Percentiles rank a stretch among this genome's conserved stretches.
Conservation (phyloP, 129 eudicot genomes). For the Lactuca saligna region DNA sequence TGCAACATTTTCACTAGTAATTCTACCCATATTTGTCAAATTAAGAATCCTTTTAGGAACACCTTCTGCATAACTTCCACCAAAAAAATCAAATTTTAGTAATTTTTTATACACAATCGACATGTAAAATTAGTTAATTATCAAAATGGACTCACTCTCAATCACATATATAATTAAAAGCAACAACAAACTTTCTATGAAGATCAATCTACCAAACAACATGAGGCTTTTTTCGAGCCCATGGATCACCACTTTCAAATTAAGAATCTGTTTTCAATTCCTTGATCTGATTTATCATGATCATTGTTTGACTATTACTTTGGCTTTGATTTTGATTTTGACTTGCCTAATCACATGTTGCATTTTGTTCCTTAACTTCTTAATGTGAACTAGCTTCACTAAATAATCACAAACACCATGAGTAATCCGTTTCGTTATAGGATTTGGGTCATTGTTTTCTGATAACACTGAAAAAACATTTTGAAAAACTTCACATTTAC, state of each 20-base stretch:
- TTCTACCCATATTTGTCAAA: conserved; percentile 88
- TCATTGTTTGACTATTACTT: conserved; percentile 53
- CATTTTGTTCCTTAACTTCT: conserved; percentile 86
- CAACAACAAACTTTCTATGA: conserved; percentile 85
- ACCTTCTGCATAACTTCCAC: background rate
- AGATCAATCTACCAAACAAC: conserved; percentile 94
- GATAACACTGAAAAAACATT: conserved; percentile 67
- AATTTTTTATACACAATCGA: background rate
- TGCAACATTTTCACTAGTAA: conserved; percentile 94
- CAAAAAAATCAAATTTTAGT: conserved; percentile 11
- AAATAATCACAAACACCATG: conserved; percentile 97
- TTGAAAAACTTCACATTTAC: background rate
- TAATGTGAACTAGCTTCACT: conserved; percentile 81
- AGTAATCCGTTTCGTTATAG: conserved; percentile 90
- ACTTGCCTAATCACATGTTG: conserved; percentile 81
- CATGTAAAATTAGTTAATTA: background rate
- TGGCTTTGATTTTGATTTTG: conserved; percentile 45
- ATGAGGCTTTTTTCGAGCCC: conserved; percentile 91
- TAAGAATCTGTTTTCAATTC: conserved; percentile 45
- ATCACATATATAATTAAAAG: conserved; percentile 79
- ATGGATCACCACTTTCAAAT: conserved; percentile 76
- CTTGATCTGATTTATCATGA: conserved; percentile 44
- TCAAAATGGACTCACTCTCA: conserved; percentile 74
- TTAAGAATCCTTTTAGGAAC: conserved; percentile 86
- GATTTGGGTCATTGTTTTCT: conserved; percentile 76